Percentiles rank a stretch among this genome's conserved stretches.
Evolutionary conservation across 2,329 filamentous ascomycete species (phyloP).

Genomic region (Epichloe typhina): DNA sequence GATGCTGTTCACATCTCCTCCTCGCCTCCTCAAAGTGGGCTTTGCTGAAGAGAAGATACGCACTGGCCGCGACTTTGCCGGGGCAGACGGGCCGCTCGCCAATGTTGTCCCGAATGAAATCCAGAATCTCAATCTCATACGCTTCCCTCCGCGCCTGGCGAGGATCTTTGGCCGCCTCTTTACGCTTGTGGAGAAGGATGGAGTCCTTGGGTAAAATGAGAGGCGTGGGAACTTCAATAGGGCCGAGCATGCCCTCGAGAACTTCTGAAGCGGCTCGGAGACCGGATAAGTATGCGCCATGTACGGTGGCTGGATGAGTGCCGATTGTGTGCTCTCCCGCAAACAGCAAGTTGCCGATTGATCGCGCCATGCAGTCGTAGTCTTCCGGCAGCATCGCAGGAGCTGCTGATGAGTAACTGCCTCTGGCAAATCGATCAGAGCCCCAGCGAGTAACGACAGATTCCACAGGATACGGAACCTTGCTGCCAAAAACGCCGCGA

Average conservation of each 20-base stretch:
- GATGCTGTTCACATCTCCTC: conserved; percentile 49
- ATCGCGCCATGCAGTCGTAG: conserved; percentile 80
- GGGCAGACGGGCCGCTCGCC: conserved; percentile 67
- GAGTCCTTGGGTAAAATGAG: conserved; percentile 56
- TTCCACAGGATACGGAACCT: conserved; percentile 68
- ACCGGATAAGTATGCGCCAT: conserved; percentile 90
- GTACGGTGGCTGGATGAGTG: conserved; percentile 91
- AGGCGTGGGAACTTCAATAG: conserved; percentile 63
- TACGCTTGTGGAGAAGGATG: conserved; percentile 39
- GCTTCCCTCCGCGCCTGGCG: conserved; percentile 40
- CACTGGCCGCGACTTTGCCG: conserved; percentile 61
- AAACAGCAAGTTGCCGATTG: conserved; percentile 82
- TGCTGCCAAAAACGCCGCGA: conserved; percentile 56
- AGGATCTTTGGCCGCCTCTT: conserved; percentile 33
- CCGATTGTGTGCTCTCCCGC: conserved; percentile 94
- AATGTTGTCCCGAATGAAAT: conserved; percentile 41
- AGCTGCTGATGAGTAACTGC: conserved; percentile 90
- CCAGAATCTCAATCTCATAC: conserved; percentile 41
- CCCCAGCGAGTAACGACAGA: conserved; percentile 88
- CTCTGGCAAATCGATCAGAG: conserved; percentile 78
- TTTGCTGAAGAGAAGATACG: conserved; percentile 83
- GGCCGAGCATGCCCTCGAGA: conserved; percentile 65
- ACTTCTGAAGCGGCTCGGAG: conserved; percentile 81
- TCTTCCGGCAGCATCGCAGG: conserved; percentile 72
- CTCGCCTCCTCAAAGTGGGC: conserved; percentile 53